These are phyloP conservation scores for Trichoderma asperellum DNA, from an alignment of 2,329 filamentous ascomycete species.

Conservation along the genomic window DNA sequence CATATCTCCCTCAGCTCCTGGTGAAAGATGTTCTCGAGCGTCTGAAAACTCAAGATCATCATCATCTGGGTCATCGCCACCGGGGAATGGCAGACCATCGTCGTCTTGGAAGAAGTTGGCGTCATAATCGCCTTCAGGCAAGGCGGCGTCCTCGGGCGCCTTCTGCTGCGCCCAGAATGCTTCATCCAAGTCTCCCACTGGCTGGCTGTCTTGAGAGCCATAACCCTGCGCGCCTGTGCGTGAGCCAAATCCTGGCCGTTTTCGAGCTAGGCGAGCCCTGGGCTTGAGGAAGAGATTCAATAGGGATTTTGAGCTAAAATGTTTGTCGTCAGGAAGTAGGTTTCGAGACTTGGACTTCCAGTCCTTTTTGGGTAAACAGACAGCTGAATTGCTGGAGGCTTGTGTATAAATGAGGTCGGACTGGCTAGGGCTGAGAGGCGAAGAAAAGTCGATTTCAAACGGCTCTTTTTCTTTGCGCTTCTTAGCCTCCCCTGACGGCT, in stretches of 20 bases:
- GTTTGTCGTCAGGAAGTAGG: slow-evolving; percentile 93
- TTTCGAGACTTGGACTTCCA: slow-evolving; percentile 95
- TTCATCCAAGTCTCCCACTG: slow-evolving; percentile 84
- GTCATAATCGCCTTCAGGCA: slow-evolving; percentile 81
- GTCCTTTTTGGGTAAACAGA: slow-evolving; percentile 88
- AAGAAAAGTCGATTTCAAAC: slow-evolving; percentile 89
- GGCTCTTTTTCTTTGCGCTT: slow-evolving; percentile 93
- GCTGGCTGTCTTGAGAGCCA: slow-evolving; percentile 53
- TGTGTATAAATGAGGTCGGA: slow-evolving; percentile 81
- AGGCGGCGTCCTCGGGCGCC: slow-evolving; percentile 62
- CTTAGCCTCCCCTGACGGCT: slow-evolving; percentile 62
- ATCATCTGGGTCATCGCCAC: slow-evolving; percentile 64
- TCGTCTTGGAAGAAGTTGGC: slow-evolving; percentile 98
- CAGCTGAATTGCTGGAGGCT: slow-evolving; percentile 77
- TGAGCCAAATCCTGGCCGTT: slow-evolving; percentile 55
- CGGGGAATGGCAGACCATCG: slow-evolving; percentile 71
- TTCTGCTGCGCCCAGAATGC: slow-evolving; percentile 88
- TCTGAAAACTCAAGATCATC: slow-evolving; percentile 78
- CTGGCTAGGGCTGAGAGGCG: slow-evolving; percentile 70
- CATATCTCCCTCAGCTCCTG: slow-evolving; percentile 57
- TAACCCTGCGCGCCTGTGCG: slow-evolving; percentile 48
- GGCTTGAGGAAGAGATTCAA: slow-evolving; percentile 93
- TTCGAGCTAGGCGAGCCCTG: slow-evolving; percentile 78
- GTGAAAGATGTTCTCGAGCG: slow-evolving; percentile 77
- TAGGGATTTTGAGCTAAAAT: slow-evolving; percentile 93